phyloP scores from a whole-genome alignment of 2,329 filamentous ascomycete species.

The Penicillium concentricum region DNA sequence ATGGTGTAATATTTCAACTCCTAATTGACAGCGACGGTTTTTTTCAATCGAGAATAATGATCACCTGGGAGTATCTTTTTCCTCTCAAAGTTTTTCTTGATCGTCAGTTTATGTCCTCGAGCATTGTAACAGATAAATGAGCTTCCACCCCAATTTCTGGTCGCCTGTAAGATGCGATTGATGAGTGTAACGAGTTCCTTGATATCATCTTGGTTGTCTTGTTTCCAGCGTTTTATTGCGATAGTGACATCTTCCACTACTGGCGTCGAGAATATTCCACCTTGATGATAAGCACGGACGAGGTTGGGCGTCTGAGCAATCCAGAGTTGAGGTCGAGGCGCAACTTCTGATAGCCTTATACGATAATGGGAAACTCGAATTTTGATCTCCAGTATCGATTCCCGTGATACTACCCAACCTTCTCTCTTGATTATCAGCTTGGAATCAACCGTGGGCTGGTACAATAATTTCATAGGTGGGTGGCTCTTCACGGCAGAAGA shows the following conservation, averaged over 20 bases:
- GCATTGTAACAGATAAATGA: neutral
- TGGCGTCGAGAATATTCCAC: neutral
- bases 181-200: neutral
- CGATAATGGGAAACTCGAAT: slow-evolving; percentile 38
- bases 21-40: neutral
- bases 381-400: slow-evolving; percentile 49
- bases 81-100: neutral
- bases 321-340: slow-evolving; percentile 49
- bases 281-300: neutral
- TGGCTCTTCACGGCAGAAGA: slow-evolving; percentile 40
- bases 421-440: slow-evolving; percentile 31
- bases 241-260: neutral
- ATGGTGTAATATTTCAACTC: no score
- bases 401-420: slow-evolving; percentile 33
- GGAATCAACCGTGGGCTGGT: neutral
- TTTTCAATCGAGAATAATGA: neutral
- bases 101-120: neutral
- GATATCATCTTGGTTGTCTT: neutral
- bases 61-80: neutral
- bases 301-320: slow-evolving; percentile 47
- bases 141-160: neutral
- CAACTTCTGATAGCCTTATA: slow-evolving; percentile 38
- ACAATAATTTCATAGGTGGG: slow-evolving; percentile 29
- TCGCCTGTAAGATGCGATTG: neutral
- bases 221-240: neutral